These are phyloP conservation scores for Beauveria medogensis DNA, from an alignment of 2,329 filamentous ascomycete genomes.

Conservation along the genomic window DNA sequence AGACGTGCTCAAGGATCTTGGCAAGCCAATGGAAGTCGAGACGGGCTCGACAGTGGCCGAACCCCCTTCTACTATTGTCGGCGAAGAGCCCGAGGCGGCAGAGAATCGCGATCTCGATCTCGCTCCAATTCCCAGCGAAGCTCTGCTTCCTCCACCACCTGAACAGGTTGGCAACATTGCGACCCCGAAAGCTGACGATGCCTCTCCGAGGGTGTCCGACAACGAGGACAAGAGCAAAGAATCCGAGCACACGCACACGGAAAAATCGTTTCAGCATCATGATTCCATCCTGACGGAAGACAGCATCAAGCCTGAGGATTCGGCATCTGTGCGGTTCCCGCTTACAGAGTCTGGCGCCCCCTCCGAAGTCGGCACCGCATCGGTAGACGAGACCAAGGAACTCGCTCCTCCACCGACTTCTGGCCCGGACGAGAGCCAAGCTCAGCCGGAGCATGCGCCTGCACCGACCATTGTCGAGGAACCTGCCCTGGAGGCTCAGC, in stretches of 20 bases:
- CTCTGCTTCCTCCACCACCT: slow-evolving; percentile 28
- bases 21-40: slow-evolving; percentile 8
- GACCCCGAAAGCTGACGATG: slow-evolving; percentile 24
- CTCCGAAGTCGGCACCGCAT: slow-evolving; percentile 20
- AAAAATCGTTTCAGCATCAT: slow-evolving; percentile 20
- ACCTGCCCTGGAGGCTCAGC: background rate
- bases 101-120: slow-evolving; percentile 19
- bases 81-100: slow-evolving; percentile 21
- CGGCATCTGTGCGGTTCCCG: slow-evolving; percentile 25
- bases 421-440: slow-evolving; percentile 1
- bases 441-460: slow-evolving; percentile 11
- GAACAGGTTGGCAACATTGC: slow-evolving; percentile 34
- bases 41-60: slow-evolving; percentile 21
- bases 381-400: slow-evolving; percentile 17
- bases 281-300: slow-evolving; percentile 31
- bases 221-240: slow-evolving; percentile 20
- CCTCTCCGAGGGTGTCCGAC: slow-evolving; percentile 17
- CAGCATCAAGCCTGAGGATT: slow-evolving; percentile 30
- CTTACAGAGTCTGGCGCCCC: slow-evolving; percentile 22
- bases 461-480: background rate
- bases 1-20: background rate
- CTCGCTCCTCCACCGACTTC: background rate
- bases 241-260: slow-evolving; percentile 15
- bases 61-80: slow-evolving; percentile 24
- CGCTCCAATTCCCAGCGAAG: slow-evolving; percentile 8